Percentiles rank a stretch among this genome's conserved stretches.
phyloP scores from a whole-genome alignment of 495 filamentous ascomycete genomes.

The Neurospora sp. region DNA sequence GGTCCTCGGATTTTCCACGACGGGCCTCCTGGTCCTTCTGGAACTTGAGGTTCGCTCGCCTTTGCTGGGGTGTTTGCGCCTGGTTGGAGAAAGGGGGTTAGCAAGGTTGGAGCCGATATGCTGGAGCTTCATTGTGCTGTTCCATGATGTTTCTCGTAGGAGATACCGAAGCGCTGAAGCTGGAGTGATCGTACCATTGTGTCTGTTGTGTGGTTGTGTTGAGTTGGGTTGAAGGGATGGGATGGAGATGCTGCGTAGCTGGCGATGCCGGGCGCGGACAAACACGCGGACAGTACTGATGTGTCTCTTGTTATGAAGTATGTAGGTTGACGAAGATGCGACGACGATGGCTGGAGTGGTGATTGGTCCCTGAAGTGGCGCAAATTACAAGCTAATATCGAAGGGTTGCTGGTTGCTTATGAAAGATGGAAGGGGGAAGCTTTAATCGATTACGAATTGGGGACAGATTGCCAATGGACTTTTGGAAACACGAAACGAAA shows the following conservation, averaged over 20 bases:
- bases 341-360: not conserved
- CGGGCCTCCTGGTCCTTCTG: slow-evolving; percentile 68
- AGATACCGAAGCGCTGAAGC: not conserved
- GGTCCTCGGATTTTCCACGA: slow-evolving; percentile 67
- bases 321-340: not conserved
- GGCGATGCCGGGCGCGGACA: not conserved
- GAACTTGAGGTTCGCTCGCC: slow-evolving; percentile 78
- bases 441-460: slow-evolving; percentile 3
- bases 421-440: not conserved
- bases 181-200: slow-evolving; percentile 16
- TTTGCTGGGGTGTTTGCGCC: slow-evolving; percentile 93
- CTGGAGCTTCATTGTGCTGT: not conserved
- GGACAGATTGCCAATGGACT: slow-evolving; percentile 21
- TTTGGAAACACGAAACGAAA: not conserved
- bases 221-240: not conserved
- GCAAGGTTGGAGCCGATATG: not conserved
- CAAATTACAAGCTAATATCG: not conserved
- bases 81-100: slow-evolving; percentile 23
- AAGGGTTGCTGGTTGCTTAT: not conserved
- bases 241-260: not conserved
- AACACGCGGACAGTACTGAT: not conserved
- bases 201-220: not conserved
- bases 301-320: not conserved
- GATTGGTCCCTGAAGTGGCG: not conserved
- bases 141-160: not conserved